Evolutionary conservation across 805 yeast species (phyloP), one percentile per base, ranked within the genome.

Genomic region (Komagataella pastoris): DNA sequence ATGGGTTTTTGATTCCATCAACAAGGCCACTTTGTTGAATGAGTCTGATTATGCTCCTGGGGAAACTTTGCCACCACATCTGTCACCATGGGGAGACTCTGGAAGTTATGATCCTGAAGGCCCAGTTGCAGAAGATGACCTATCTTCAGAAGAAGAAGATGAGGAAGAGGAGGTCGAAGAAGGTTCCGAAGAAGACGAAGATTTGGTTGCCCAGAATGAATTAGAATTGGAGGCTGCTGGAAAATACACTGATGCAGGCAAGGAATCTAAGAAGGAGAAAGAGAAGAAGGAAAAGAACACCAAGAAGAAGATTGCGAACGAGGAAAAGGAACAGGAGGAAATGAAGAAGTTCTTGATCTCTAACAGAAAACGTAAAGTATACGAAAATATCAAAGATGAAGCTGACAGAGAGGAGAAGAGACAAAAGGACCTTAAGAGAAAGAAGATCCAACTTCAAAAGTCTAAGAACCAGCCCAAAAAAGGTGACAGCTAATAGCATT

Each of bases 41-140:
- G 96, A 88, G 19, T 81, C 83, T 52, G 75, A 75, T 52, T 93
- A 93, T 64, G 85, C 95, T 47, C 96, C 97, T 4, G 99, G 99
- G 52, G 97, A 91, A 70, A 72, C 88, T 3, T 74, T 93, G 57
- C 99, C 99, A 47, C 97, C 99, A 44, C 99, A 93, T 68, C 74
- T 93, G 61, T 87, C 96, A 50, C 99, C 99, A 73, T 93, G 99
- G 98, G 98, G 98, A 59, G 99, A 93, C 71, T 78, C 90, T 49
- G 88, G 85, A 59, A 84, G 83, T 51, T 93, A 93, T 70, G 81
- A 91, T 67, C 98, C 99, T 60, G 81, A 75, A 53, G 84, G 79
- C 36, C 67, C 67, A 36, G 60, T 65, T 12, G 75, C 60, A 40
- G 68, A 60, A 6, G 67, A 49, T 17, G 78, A 66, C 10, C 76